phyloP scores from a whole-genome alignment of 352 stramenopile genomes.

The Globisporangium recalcitrans region DNA sequence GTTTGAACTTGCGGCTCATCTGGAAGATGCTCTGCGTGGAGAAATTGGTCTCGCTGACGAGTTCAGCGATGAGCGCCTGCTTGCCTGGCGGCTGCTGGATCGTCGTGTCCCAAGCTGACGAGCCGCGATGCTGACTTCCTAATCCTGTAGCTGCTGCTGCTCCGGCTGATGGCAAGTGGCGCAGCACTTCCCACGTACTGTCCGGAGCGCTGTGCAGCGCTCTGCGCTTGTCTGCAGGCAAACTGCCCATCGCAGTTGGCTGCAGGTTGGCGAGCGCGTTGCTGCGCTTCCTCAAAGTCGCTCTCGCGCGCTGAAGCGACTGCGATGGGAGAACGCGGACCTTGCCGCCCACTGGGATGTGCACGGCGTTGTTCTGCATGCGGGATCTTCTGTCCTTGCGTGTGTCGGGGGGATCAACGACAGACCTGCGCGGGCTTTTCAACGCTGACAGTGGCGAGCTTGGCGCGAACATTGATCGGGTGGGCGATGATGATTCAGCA shows the following conservation, averaged over 20 bases:
- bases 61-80: conserved; percentile 43
- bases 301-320: conserved; percentile 26
- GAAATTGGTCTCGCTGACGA: conserved; percentile 34
- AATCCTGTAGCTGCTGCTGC: neutral
- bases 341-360: conserved; percentile 28
- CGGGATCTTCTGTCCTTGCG: neutral
- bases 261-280: conserved; percentile 32
- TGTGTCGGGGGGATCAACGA: neutral
- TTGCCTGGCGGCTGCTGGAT: conserved; percentile 20
- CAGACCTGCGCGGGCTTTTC: neutral
- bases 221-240: conserved; percentile 17
- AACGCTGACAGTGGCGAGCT: neutral
- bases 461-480: neutral
- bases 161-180: conserved; percentile 9
- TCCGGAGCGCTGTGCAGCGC: conserved; percentile 14
- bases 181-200: conserved; percentile 21
- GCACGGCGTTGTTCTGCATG: conserved; percentile 9
- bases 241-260: conserved; percentile 1
- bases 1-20: conserved; percentile 48
- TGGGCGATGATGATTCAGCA: neutral
- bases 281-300: conserved; percentile 24
- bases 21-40: conserved; percentile 42
- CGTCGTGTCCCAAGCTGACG: neutral
- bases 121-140: neutral
- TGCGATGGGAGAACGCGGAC: conserved; percentile 25